Conservation (phyloP, 2,329 filamentous ascomycete genomes). For the Cladosporium sp. region DNA sequence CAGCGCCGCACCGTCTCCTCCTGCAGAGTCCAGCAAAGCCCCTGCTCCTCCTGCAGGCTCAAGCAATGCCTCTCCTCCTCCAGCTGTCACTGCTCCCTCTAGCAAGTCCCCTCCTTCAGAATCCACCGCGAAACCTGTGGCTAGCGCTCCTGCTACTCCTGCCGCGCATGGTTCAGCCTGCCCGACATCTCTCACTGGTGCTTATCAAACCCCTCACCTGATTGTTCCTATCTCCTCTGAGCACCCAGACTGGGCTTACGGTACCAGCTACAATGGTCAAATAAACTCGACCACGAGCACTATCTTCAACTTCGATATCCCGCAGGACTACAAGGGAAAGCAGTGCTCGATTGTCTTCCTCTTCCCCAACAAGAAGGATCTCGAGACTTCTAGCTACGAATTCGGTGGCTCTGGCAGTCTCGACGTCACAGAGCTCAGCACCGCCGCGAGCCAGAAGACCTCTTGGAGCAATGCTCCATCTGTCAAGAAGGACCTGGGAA, state of each 20-base stretch:
- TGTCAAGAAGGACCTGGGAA: slow-evolving; percentile 13
- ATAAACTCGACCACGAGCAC: slow-evolving; percentile 42
- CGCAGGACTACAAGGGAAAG: slow-evolving; percentile 40
- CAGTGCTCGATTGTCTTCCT: slow-evolving; percentile 52
- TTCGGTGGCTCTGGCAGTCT: slow-evolving; percentile 43
- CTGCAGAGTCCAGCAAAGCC: background rate
- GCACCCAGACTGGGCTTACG: slow-evolving; percentile 42
- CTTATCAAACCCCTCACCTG: slow-evolving; percentile 40
- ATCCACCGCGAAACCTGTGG: background rate
- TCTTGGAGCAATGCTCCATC: slow-evolving; percentile 24
- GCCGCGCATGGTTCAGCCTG: slow-evolving; percentile 20
- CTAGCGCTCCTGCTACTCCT: slow-evolving; percentile 15
- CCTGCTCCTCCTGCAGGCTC: background rate
- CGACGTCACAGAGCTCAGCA: slow-evolving; percentile 30
- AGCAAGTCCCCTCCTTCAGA: background rate
- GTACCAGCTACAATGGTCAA: slow-evolving; percentile 42
- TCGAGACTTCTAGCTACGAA: slow-evolving; percentile 39
- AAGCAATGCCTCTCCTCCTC: background rate
- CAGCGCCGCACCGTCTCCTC: background rate
- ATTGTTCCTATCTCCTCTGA: slow-evolving; percentile 40
- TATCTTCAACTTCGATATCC: slow-evolving; percentile 52
- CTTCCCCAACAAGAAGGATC: slow-evolving; percentile 41
- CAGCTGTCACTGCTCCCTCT: background rate
- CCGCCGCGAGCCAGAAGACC: slow-evolving; percentile 23
- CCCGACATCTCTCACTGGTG: slow-evolving; percentile 34